Conservation (phyloP, 352 stramenopile genomes). For the Phytophthora nicotianae region DNA sequence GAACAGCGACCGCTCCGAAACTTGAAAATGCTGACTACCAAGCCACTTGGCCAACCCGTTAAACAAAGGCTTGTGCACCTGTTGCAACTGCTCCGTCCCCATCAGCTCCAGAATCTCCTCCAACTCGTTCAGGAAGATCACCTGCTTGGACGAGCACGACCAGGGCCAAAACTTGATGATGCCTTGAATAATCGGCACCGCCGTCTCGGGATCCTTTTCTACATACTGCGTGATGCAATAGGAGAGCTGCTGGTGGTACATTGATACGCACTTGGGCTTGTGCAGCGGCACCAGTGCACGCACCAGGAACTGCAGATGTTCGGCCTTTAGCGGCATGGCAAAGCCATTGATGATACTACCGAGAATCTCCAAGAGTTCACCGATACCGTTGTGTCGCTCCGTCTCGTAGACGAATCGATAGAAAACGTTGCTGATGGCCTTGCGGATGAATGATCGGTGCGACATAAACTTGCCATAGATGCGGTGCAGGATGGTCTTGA, state of each 20-base stretch:
- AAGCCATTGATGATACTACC: constrained; percentile 99
- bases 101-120: constrained; percentile 99
- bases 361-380: constrained; percentile 98
- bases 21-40: constrained; percentile 96
- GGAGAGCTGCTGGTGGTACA: constrained; percentile 99
- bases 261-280: constrained; percentile 96
- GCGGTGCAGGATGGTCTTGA: constrained; percentile 99
- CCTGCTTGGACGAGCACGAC: constrained; percentile 94
- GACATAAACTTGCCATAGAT: constrained; percentile 99
- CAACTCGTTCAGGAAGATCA: constrained; percentile 98
- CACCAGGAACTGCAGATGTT: constrained; percentile 97
- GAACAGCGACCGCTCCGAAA: constrained; percentile 96
- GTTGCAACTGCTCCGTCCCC: constrained; percentile 74
- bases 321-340: constrained; percentile 98
- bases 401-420: constrained; percentile 99
- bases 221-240: constrained; percentile 99
- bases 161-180: constrained; percentile 97
- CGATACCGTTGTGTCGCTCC: constrained; percentile 95
- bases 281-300: constrained; percentile 97
- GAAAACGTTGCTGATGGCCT: constrained; percentile 98
- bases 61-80: constrained; percentile 85
- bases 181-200: constrained; percentile 93
- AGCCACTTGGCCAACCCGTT: constrained; percentile 88
- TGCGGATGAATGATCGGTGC: constrained; percentile 97
- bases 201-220: constrained; percentile 98